Conservation (phyloP, 2,329 filamentous ascomycete species). For the Clarireedia paspali region DNA sequence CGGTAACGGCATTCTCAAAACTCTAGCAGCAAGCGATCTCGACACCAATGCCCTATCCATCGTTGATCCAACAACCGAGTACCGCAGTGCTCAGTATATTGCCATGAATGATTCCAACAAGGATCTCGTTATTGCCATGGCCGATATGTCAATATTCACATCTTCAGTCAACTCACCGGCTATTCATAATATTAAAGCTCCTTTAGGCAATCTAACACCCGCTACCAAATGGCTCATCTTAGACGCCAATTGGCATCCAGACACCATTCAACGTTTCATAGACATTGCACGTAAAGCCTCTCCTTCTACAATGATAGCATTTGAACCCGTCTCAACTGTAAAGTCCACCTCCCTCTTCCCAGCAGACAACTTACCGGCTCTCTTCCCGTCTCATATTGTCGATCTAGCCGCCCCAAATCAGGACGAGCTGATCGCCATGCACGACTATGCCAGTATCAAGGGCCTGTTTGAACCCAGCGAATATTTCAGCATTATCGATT, state of each 20-base stretch:
- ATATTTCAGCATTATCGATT: conserved; percentile 78
- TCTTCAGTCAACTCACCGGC: conserved; percentile 38
- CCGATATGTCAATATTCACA: conserved; percentile 66
- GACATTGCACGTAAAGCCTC: conserved; percentile 28
- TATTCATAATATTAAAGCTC: background rate
- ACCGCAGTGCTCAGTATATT: conserved; percentile 81
- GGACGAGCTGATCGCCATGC: conserved; percentile 74
- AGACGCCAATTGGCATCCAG: conserved; percentile 77
- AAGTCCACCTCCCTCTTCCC: conserved; percentile 66
- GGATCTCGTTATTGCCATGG: conserved; percentile 86
- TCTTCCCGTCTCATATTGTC: conserved; percentile 57
- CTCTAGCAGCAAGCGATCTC: conserved; percentile 57
- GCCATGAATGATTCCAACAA: conserved; percentile 79
- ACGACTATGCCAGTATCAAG: conserved; percentile 57
- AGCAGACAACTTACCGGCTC: background rate
- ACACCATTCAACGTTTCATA: conserved; percentile 61
- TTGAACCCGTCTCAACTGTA: conserved; percentile 80
- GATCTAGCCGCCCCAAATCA: conserved; percentile 76
- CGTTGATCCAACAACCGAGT: background rate
- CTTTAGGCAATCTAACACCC: background rate
- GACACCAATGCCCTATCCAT: conserved; percentile 49
- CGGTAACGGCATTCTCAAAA: conserved; percentile 63
- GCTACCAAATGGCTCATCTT: conserved; percentile 63
- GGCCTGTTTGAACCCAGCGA: conserved; percentile 59
- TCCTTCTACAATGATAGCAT: conserved; percentile 55